phyloP scores from a whole-genome alignment of 2,329 filamentous ascomycete genomes.

The Talaromyces sp. region DNA sequence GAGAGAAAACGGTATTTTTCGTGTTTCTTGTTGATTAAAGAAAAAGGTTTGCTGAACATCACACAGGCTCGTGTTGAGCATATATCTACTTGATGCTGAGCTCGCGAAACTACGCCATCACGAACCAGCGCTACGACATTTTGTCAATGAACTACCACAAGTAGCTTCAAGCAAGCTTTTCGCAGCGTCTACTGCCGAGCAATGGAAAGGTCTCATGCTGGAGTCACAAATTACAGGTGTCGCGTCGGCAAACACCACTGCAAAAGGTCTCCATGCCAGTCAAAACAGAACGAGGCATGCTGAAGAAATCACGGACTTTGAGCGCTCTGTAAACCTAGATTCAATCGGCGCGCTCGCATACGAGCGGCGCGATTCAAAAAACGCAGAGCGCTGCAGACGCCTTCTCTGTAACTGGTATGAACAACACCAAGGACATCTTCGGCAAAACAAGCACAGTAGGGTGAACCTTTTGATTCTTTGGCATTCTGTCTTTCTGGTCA shows the following conservation, averaged over 20 bases:
- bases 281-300: not conserved
- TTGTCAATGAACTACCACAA: not conserved
- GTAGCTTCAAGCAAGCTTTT: not conserved
- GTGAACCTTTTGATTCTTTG: not conserved
- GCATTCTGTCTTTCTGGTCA: not conserved
- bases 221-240: not conserved
- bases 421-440: not conserved
- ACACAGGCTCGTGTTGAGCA: not conserved
- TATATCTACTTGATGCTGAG: not conserved
- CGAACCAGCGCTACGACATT: not conserved
- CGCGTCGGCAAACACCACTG: not conserved
- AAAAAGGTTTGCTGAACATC: not conserved
- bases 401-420: not conserved
- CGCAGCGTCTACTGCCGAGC: not conserved
- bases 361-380: not conserved
- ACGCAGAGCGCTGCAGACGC: not conserved
- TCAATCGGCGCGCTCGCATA: not conserved
- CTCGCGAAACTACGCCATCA: not conserved
- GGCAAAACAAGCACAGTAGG: not conserved
- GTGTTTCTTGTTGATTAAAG: not conserved
- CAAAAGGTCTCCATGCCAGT: not conserved
- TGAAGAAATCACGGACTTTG: not conserved
- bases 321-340: not conserved
- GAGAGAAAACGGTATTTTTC: not conserved
- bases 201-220: not conserved